Percentiles rank a stretch among this genome's conserved stretches.
Evolutionary conservation across 352 stramenopile genomes (phyloP).

Genomic region (Phytophthora agathidicida): DNA sequence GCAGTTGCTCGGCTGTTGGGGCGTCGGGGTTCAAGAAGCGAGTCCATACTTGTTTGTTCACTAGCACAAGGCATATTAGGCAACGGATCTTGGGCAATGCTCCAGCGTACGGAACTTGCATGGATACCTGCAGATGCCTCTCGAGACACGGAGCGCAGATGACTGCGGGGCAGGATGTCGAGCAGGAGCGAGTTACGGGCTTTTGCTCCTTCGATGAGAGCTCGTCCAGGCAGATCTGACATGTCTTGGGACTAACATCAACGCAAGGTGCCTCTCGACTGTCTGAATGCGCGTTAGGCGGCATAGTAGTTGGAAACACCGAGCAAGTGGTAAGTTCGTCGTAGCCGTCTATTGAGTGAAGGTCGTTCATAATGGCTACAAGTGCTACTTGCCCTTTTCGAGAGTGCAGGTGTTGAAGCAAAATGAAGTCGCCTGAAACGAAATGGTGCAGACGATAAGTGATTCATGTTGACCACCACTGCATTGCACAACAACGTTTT

Average conservation of each 20-base stretch:
- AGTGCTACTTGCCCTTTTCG: no score
- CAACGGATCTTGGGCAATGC: conserved; percentile 50
- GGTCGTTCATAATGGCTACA: conserved; percentile 16
- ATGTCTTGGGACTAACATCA: conserved; percentile 3
- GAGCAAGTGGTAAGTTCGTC: conserved; percentile 1
- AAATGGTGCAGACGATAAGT: no score
- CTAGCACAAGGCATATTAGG: conserved; percentile 38
- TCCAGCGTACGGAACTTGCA: conserved; percentile 40
- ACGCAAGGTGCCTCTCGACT: neutral
- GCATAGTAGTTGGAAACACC: conserved; percentile 5
- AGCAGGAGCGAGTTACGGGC: conserved; percentile 31
- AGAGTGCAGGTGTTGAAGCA: no score
- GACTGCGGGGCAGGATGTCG: conserved; percentile 29
- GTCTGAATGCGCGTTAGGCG: conserved; percentile 8
- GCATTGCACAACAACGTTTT: no score
- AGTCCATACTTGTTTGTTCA: conserved; percentile 39
- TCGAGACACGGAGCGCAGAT: conserved; percentile 43
- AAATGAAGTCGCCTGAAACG: no score
- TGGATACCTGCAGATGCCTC: conserved; percentile 26
- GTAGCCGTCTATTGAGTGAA: conserved; percentile 2
- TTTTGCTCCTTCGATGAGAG: conserved; percentile 5
- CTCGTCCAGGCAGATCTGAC: conserved; percentile 53
- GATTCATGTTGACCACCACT: no score
- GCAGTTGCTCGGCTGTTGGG: neutral
- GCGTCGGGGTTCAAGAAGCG: conserved; percentile 4